Evolutionary conservation across 208 protist genomes (phyloP), one percentile per base, ranked within the genome.

Genomic region (Leishmania turanica): DNA sequence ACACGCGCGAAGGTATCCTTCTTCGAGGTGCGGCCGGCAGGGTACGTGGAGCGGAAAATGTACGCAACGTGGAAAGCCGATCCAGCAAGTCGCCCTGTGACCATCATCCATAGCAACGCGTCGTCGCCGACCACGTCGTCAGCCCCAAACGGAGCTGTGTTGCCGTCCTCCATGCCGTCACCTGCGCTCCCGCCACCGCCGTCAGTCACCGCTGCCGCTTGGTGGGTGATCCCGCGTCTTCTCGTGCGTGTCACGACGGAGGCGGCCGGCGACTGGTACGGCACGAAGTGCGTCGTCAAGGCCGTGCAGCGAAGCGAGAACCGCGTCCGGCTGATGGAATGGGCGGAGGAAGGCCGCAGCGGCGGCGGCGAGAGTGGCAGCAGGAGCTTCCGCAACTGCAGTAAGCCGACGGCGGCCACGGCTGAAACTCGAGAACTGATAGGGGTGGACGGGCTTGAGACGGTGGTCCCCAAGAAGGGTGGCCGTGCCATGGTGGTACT

Each of bases 181-280:
- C 34, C 19, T 13, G n/a, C 58, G 62, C 34, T 37, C 34, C 47
- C 51, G 62, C 70, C n/a, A 24, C n/a, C 15, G 19, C 54, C n/a
- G 24, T 45, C 37, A 27, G 37, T 69, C 27, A 40, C 58, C 27
- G 19, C 79, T 3, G 71, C 54, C 4, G 64, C 58, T 54, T 97
- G 94, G 94, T 97, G 94, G 92, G 91, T 97, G 54, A 72, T 89
- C 47, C 92, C 91, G 40, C 85, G 87, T 34, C 81, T 97, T 42
- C 66, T 95, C 45, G 94, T 97, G 53, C 94, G 94, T 15, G 77
- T 97, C 42, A 82, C 93, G 11, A 86, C 91, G 31, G 89, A 92
- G 66, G 79, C 54, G 1, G 92, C 89, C 6, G 88, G 88, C 1
- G 87, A 89, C 77, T 89, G 91, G 82, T 90, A 87, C 78, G 92